Evolutionary conservation across 306 rosid genomes (phyloP).

Genomic region (Cyclanthera cordifolia): DNA sequence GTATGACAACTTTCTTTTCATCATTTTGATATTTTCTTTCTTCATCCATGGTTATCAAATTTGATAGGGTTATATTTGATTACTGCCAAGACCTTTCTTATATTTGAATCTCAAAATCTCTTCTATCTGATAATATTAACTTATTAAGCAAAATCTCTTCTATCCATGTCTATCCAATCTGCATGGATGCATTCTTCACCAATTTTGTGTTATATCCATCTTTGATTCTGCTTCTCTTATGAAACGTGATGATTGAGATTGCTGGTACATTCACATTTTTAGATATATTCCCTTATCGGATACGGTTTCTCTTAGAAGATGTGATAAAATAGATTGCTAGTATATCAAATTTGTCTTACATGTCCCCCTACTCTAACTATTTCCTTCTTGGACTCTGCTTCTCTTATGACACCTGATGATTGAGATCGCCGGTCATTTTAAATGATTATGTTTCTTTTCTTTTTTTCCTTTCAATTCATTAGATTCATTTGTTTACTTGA

Average conservation of each 20-base stretch:
- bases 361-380: neutral
- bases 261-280: neutral
- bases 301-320: neutral
- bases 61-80: neutral
- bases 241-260: neutral
- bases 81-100: neutral
- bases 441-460: neutral
- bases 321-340: neutral
- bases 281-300: neutral
- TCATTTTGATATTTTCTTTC: neutral
- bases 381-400: conserved; percentile 1
- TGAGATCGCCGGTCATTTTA: neutral
- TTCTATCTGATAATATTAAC: neutral
- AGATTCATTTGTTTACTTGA: conserved; percentile 2
- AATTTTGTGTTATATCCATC: neutral
- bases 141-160: neutral
- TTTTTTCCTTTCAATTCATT: neutral
- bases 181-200: neutral
- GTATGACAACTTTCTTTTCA: conserved; percentile 2
- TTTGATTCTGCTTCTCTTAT: neutral
- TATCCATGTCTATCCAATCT: neutral
- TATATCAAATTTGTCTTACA: neutral
- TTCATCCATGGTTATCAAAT: conserved; percentile 3
- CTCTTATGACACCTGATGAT: neutral
- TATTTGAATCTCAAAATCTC: conserved; percentile 1